Evolutionary conservation across 2,329 filamentous ascomycete genomes (phyloP).

Genomic region (Paraconiothyrium sp.): DNA sequence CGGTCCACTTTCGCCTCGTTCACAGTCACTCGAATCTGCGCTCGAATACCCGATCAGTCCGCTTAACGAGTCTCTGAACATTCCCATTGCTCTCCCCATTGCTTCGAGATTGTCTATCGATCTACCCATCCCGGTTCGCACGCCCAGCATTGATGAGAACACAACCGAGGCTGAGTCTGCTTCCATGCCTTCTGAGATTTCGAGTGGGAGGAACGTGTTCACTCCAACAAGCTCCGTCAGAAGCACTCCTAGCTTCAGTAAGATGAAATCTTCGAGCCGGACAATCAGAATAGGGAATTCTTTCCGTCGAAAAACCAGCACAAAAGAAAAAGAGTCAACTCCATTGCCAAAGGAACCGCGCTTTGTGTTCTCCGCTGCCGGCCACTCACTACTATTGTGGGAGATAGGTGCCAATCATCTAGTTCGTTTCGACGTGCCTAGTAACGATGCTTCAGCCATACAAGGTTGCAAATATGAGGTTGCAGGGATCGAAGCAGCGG

Average conservation of each 20-base stretch:
- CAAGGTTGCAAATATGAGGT: conserved; percentile 46
- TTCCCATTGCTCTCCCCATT: conserved; percentile 32
- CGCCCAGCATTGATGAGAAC: conserved; percentile 22
- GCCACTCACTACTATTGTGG: conserved; percentile 34
- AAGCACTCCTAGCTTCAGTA: conserved; percentile 27
- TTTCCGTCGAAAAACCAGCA: conserved; percentile 28
- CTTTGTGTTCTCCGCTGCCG: conserved; percentile 43
- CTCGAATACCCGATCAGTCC: conserved; percentile 32
- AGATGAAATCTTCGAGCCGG: conserved; percentile 31
- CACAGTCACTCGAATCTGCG: conserved; percentile 22
- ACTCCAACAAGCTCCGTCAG: conserved; percentile 28
- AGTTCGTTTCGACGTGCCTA: conserved; percentile 41
- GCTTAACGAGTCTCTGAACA: conserved; percentile 34
- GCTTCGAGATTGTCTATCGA: conserved; percentile 32
- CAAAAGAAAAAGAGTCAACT: conserved; percentile 26
- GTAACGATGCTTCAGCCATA: conserved; percentile 34
- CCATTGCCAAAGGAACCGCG: conserved; percentile 41
- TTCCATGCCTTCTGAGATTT: conserved; percentile 25
- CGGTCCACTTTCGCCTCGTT: conserved; percentile 12
- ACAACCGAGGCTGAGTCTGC: conserved; percentile 16
- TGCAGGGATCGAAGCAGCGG: conserved; percentile 42
- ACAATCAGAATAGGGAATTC: conserved; percentile 34
- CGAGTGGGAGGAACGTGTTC: conserved; percentile 20
- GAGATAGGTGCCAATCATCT: conserved; percentile 29
- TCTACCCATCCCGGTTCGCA: conserved; percentile 35